A percentile compares a stretch with the other conserved stretches of the same genome.
Conservation (phyloP, 2,329 filamentous ascomycete genomes). For the Lasiodiplodia theobromae region DNA sequence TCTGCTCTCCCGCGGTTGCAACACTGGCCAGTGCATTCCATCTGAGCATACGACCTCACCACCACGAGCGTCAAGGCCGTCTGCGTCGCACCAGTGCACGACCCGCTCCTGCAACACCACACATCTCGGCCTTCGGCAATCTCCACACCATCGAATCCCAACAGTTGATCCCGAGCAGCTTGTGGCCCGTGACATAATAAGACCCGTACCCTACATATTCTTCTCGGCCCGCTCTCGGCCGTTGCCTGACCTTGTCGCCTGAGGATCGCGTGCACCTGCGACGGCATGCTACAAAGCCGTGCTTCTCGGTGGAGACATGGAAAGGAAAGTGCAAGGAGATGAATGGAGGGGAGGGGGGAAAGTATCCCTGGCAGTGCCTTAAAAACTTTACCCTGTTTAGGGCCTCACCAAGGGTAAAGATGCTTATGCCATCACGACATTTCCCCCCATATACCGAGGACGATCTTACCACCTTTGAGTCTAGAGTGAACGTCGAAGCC, state of each 20-base stretch:
- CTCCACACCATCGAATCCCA: background rate
- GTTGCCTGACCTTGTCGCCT: background rate
- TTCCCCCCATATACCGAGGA: background rate
- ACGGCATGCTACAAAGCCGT: background rate
- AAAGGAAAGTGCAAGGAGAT: too few species aligned
- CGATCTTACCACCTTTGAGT: background rate
- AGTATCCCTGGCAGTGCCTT: too few species aligned
- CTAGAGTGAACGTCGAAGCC: background rate
- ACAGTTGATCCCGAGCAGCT: background rate
- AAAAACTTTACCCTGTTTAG: background rate
- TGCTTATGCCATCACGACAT: background rate
- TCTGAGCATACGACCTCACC: background rate
- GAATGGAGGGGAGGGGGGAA: too few species aligned
- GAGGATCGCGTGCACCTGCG: background rate
- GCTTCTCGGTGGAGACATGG: background rate
- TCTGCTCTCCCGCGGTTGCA: background rate
- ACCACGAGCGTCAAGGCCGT: background rate
- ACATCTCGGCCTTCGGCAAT: background rate
- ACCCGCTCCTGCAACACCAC: conserved; percentile 5
- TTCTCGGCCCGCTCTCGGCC: background rate
- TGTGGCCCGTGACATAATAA: background rate
- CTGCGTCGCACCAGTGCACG: conserved; percentile 21
- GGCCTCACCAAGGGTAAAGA: background rate
- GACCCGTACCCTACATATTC: background rate
- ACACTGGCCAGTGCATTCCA: conserved; percentile 9